Evolutionary conservation across 1,284 basidiomycete species (phyloP), one percentile per base, ranked within the genome.

Genomic region (Farysia itapuensis): DNA sequence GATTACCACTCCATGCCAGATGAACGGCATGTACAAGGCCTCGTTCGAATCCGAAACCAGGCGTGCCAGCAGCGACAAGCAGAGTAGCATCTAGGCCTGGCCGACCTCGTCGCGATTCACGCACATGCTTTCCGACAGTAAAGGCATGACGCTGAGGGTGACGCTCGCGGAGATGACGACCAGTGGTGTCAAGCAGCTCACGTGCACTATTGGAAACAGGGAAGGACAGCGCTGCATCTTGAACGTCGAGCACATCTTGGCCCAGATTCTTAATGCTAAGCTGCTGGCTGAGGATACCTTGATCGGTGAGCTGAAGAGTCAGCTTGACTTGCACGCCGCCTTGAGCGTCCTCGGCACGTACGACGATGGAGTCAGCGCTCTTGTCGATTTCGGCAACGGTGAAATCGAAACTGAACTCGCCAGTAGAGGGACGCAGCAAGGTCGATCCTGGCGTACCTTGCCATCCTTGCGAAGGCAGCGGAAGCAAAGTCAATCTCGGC

Each of bases 1-100:
- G 32, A 22, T 40, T 43, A 13, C 41, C 41, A 22, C 41, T 43
- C 41, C 41, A 43, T 14, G 41, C 41, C 15, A 43, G 35, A 39
- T 43, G 41, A 15, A 43, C 41, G 16, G 41, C 35, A 40, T 43
- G 39, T 18, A 40, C 41, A 40, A 19, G 3, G 15, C 41, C 41
- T 9, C 24, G 30, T 14, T 43, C 41, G 15, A 43, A 43, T 15
- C 41, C 41, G 40, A 43, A 43, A 25, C 30, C 30, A 4, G 14
- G 14, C 13, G 15, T 4, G n/a, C 41, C 41, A 18, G 32, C 41
- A 3, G 21, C 33, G 5, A 42, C 20, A 4, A 42, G 36, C 23
- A 43, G 20, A 9, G 41, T 43, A 12, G 41, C 41, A 20, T 43
- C 41, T 12, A 35, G 36, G 23, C 41, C 41, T 13, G 41, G 41